Conservation (phyloP, 495 filamentous ascomycete genomes). For the Xylaria venustula region DNA sequence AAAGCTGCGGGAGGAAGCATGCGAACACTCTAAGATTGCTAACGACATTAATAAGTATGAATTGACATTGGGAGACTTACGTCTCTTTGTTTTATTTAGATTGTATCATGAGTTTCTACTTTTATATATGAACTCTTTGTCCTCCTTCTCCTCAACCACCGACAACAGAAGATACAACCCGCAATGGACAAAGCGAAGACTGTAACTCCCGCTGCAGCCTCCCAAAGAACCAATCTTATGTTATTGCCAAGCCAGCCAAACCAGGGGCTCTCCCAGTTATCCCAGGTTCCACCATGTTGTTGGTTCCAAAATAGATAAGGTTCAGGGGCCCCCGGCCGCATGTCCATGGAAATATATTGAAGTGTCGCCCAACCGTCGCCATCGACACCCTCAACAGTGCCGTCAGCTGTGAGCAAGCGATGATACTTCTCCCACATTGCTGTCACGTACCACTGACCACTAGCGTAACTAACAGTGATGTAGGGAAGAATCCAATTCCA, state of each 20-base stretch:
- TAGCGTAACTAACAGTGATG: conserved; percentile 82
- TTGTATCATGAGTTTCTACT: too few relatives aligned
- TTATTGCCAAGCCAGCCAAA: conserved; percentile 2
- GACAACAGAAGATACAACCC: too few relatives aligned
- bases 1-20: too few relatives aligned
- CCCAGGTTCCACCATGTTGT: conserved; percentile 42
- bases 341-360: conserved; percentile 45
- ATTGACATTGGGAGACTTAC: too few relatives aligned
- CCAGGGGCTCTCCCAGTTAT: conserved; percentile 37
- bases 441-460: conserved; percentile 76
- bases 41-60: too few relatives aligned
- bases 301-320: conserved; percentile 44
- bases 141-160: too few relatives aligned
- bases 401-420: background rate
- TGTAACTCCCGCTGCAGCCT: too few relatives aligned
- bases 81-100: too few relatives aligned
- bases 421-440: conserved; percentile 76
- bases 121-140: too few relatives aligned
- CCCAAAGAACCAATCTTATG: too few relatives aligned
- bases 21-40: too few relatives aligned
- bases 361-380: conserved; percentile 12
- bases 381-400: conserved; percentile 8
- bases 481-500: conserved; percentile 77
- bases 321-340: conserved; percentile 30
- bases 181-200: too few relatives aligned